These are phyloP conservation scores for Candida boidinii DNA, from an alignment of 805 yeast species.

Conservation along the genomic window DNA sequence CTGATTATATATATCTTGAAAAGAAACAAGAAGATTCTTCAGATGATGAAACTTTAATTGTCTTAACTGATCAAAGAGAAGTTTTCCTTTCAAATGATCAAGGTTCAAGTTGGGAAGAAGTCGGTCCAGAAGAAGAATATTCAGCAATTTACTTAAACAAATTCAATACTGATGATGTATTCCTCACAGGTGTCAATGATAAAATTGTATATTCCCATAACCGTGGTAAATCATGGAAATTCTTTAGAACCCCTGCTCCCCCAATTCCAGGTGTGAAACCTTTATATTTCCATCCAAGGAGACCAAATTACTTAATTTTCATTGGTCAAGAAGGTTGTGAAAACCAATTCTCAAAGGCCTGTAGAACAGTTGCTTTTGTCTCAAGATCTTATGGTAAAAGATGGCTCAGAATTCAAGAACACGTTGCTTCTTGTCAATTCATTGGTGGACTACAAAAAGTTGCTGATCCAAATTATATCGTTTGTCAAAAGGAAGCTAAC, in stretches of 20 bases:
- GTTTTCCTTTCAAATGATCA: conserved; percentile 67
- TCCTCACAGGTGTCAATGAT: conserved; percentile 39
- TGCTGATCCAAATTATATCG: conserved; percentile 40
- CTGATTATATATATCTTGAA: conserved; percentile 53
- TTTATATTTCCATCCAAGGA: conserved; percentile 56
- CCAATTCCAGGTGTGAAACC: conserved; percentile 34
- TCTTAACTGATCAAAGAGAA: conserved; percentile 44
- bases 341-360: conserved; percentile 30
- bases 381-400: conserved; percentile 60
- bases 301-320: conserved; percentile 56
- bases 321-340: conserved; percentile 58
- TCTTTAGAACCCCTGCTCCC: conserved; percentile 44
- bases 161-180: conserved; percentile 42
- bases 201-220: conserved; percentile 53
- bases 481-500: conserved; percentile 45
- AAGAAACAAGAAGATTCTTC: conserved; percentile 31
- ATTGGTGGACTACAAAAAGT: conserved; percentile 39
- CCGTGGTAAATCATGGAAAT: conserved; percentile 54
- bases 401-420: conserved; percentile 47
- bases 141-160: conserved; percentile 49
- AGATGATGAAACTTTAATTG: conserved; percentile 55
- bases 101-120: conserved; percentile 44
- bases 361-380: conserved; percentile 50
- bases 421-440: conserved; percentile 58
- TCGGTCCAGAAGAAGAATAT: conserved; percentile 38